A percentile compares a stretch with the other conserved stretches of the same genome.
These are phyloP conservation scores for Ambrosiella cleistominuta DNA, from an alignment of 2,329 filamentous ascomycete species.

Conservation along the genomic window DNA sequence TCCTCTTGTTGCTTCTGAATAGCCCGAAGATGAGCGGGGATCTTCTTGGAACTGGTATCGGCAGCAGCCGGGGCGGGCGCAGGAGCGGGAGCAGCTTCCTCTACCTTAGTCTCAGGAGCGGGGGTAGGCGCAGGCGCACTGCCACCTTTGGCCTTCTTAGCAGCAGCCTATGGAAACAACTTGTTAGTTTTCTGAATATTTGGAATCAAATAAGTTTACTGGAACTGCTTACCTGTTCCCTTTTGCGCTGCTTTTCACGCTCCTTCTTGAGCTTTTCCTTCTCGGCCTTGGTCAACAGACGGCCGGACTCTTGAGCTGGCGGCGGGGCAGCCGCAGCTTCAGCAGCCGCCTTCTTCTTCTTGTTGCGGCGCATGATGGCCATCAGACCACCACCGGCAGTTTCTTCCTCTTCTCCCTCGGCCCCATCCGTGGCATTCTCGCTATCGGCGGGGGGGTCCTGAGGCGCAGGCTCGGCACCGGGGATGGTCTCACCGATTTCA, in stretches of 20 bases:
- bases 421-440: slow-evolving; percentile 29
- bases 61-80: slow-evolving; percentile 18
- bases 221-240: slow-evolving; percentile 56
- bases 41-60: slow-evolving; percentile 45
- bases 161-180: slow-evolving; percentile 28
- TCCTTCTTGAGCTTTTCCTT: slow-evolving; percentile 98
- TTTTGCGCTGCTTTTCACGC: slow-evolving; percentile 94
- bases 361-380: slow-evolving; percentile 65
- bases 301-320: slow-evolving; percentile 55
- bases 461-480: slow-evolving; percentile 19
- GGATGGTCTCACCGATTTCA: slow-evolving; percentile 65
- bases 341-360: slow-evolving; percentile 82
- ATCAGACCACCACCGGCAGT: slow-evolving; percentile 47
- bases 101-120: slow-evolving; percentile 22
- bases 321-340: slow-evolving; percentile 26
- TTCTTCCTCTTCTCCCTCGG: slow-evolving; percentile 32
- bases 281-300: slow-evolving; percentile 87
- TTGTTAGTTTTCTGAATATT: background rate
- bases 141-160: slow-evolving; percentile 53
- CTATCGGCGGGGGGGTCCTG: slow-evolving; percentile 28
- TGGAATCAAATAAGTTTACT: background rate
- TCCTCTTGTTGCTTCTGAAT: slow-evolving; percentile 75
- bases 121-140: slow-evolving; percentile 3
- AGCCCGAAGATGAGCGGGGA: slow-evolving; percentile 54
- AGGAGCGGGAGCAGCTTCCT: slow-evolving; percentile 41